Evolutionary conservation across 2,329 filamentous ascomycete species (phyloP).

Genomic region (Pleomassaria siparia): DNA sequence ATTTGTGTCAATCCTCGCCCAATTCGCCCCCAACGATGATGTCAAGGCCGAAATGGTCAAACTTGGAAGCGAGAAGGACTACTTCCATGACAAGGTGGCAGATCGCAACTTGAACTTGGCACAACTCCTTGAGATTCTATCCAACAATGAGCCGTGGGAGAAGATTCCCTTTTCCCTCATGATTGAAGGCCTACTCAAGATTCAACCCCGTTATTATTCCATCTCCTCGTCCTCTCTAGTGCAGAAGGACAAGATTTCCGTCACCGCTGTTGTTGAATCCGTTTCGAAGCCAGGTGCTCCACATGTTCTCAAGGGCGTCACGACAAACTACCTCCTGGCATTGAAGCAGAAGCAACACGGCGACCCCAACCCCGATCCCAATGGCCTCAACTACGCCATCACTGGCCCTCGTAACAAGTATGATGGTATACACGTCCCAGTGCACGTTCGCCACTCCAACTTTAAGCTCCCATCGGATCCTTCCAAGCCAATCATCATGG

Average conservation of each 20-base stretch:
- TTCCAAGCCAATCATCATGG: conserved; percentile 90
- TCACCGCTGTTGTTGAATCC: conserved; percentile 92
- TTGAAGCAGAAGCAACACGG: conserved; percentile 96
- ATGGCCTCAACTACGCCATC: conserved; percentile 84
- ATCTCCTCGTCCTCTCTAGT: conserved; percentile 96
- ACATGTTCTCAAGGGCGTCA: conserved; percentile 86
- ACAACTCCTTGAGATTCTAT: conserved; percentile 73
- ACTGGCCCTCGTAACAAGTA: conserved; percentile 94
- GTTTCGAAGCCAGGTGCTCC: conserved; percentile 73
- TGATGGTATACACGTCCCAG: conserved; percentile 89
- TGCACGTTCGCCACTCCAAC: conserved; percentile 96
- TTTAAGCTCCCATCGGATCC: conserved; percentile 98
- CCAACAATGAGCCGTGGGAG: conserved; percentile 74
- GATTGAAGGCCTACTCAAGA: conserved; percentile 89
- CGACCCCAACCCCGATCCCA: conserved; percentile 76
- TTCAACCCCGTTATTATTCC: conserved; percentile 98
- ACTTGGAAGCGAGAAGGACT: conserved; percentile 90
- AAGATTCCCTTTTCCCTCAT: conserved; percentile 91
- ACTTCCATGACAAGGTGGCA: conserved; percentile 85
- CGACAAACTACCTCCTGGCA: conserved; percentile 93
- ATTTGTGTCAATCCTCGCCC: conserved; percentile 81
- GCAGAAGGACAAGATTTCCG: conserved; percentile 90
- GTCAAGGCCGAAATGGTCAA: conserved; percentile 86
- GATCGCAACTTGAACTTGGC: conserved; percentile 86
- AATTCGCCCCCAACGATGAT: conserved; percentile 83